Percentiles rank a stretch among this genome's conserved stretches.
phyloP scores from a whole-genome alignment of 129 eudicot genomes.

The Erigeron canadensis region DNA sequence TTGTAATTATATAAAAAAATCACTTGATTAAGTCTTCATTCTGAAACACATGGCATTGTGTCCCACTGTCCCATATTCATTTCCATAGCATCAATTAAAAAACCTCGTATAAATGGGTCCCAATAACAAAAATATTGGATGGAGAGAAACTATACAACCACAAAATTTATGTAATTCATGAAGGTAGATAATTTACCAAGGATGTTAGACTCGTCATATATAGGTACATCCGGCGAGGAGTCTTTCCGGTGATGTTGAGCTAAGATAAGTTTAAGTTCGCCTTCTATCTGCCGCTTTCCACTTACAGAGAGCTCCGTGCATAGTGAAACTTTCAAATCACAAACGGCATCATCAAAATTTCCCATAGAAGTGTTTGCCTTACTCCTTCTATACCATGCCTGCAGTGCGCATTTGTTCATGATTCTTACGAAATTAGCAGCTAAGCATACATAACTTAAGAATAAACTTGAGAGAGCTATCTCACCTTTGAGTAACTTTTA shows the following conservation, averaged over 20 bases:
- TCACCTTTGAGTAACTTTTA: conserved; percentile 80
- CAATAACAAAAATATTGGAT: conserved; percentile 7
- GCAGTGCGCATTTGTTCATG: conserved; percentile 11
- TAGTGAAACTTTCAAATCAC: conserved; percentile 63
- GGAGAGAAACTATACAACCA: conserved; percentile 7
- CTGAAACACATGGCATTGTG: background rate
- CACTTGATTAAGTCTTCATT: background rate
- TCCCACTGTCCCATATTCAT: background rate
- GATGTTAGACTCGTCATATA: conserved; percentile 23
- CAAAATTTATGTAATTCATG: background rate
- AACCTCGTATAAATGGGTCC: background rate
- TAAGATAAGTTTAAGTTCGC: conserved; percentile 47
- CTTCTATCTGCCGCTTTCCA: conserved; percentile 73
- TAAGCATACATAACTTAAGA: conserved; percentile 13
- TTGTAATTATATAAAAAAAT: background rate
- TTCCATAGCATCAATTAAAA: background rate
- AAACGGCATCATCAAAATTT: conserved; percentile 58
- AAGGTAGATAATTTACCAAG: conserved; percentile 31
- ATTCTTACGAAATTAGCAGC: background rate
- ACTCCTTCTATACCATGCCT: conserved; percentile 98
- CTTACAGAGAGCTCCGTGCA: conserved; percentile 53
- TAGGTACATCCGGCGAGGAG: conserved; percentile 21
- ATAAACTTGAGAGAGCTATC: conserved; percentile 15
- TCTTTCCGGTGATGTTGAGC: conserved; percentile 35
- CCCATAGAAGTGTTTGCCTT: conserved; percentile 70